phyloP scores from a whole-genome alignment of 805 yeast genomes.

The Barnettozyma vustinii region DNA sequence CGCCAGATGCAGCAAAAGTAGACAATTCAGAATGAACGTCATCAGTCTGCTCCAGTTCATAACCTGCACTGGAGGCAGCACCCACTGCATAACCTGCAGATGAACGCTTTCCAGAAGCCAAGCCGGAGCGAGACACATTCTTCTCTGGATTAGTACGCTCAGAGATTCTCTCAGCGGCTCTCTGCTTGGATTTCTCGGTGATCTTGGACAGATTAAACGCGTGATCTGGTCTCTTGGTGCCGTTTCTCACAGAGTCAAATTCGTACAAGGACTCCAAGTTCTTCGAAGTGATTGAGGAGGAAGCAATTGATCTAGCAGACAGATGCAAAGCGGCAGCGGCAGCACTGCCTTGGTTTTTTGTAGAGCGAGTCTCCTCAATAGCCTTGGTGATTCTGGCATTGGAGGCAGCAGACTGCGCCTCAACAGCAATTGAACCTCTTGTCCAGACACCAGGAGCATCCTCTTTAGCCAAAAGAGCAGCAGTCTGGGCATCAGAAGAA shows the following conservation, averaged over 20 bases:
- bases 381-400: conserved; percentile 12
- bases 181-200: conserved; percentile 39
- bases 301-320: conserved; percentile 38
- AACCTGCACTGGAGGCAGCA: conserved; percentile 22
- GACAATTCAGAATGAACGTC: neutral
- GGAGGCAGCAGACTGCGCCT: conserved; percentile 42
- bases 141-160: conserved; percentile 26
- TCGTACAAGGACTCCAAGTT: conserved; percentile 37
- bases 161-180: conserved; percentile 28
- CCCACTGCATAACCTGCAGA: conserved; percentile 48
- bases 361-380: neutral
- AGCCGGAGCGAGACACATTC: conserved; percentile 32
- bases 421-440: conserved; percentile 44
- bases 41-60: conserved; percentile 1
- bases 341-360: conserved; percentile 12
- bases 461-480: conserved; percentile 48
- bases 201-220: conserved; percentile 48
- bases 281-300: conserved; percentile 29
- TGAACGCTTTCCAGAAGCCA: conserved; percentile 33
- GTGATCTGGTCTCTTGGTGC: conserved; percentile 30
- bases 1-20: conserved; percentile 6
- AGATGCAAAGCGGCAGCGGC: conserved; percentile 16
- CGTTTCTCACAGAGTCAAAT: conserved; percentile 39
- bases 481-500: conserved; percentile 62
- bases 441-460: conserved; percentile 45